Percentiles rank a stretch among this genome's conserved stretches.
Conservation (phyloP, 2,329 filamentous ascomycete species). For the Fusarium chlamydosporum region DNA sequence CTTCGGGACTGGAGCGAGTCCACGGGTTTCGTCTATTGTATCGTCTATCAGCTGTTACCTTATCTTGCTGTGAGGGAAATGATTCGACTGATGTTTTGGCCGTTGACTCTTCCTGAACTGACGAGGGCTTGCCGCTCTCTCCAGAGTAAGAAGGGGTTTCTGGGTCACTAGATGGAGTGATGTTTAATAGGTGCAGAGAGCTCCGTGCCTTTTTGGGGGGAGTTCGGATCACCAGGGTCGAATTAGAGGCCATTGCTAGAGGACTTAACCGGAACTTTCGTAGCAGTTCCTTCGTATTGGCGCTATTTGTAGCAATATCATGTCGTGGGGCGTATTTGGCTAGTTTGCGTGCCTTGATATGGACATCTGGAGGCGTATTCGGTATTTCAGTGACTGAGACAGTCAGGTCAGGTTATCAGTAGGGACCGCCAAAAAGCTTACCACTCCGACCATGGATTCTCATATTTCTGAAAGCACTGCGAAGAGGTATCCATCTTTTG, state of each 20-base stretch:
- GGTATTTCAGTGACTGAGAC: conserved; percentile 47
- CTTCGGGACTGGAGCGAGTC: conserved; percentile 57
- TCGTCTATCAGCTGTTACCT: conserved; percentile 45
- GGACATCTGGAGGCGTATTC: conserved; percentile 2
- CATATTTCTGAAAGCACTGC: conserved; percentile 54
- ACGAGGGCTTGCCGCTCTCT: conserved; percentile 48
- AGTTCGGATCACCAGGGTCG: conserved; percentile 51
- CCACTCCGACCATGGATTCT: conserved; percentile 51
- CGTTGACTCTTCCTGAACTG: conserved; percentile 48
- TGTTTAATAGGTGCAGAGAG: conserved; percentile 48
- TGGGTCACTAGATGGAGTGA: conserved; percentile 30
- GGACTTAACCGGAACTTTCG: conserved; percentile 49
- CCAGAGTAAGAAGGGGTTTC: conserved; percentile 51
- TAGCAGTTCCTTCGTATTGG: conserved; percentile 47
- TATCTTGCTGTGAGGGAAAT: conserved; percentile 44
- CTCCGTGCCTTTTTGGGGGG: conserved; percentile 42
- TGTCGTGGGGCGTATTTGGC: conserved; percentile 4
- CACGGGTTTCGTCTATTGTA: conserved; percentile 54
- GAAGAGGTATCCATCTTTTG: conserved; percentile 56
- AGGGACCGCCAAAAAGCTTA: conserved; percentile 16
- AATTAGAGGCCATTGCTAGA: conserved; percentile 47
- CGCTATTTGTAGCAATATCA: conserved; percentile 34
- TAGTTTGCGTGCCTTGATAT: conserved; percentile 15
- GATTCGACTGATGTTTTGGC: conserved; percentile 57
- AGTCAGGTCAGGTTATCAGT: neutral